These are phyloP conservation scores for Scutellaria barbata DNA, from an alignment of 257 asterid genomes.

Conservation along the genomic window DNA sequence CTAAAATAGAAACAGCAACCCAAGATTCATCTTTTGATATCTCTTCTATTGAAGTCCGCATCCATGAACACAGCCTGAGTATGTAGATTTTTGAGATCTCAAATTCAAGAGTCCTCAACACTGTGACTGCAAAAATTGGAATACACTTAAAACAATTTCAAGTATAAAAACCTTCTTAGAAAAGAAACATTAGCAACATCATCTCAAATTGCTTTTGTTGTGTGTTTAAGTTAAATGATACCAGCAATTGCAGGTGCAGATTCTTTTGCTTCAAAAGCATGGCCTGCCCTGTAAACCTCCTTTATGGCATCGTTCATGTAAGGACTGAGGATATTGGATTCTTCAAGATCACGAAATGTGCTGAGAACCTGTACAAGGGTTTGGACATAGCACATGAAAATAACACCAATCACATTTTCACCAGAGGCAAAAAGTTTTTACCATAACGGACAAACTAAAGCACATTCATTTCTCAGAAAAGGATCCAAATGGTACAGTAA, in stretches of 20 bases:
- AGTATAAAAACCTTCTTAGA: slow-evolving; percentile 20
- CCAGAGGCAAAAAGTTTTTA: not conserved
- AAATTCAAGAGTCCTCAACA: slow-evolving; percentile 75
- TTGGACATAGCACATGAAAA: slow-evolving; percentile 27
- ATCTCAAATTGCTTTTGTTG: slow-evolving; percentile 6
- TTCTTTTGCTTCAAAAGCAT: slow-evolving; percentile 86
- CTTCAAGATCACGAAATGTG: slow-evolving; percentile 84
- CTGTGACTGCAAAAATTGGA: slow-evolving; percentile 62
- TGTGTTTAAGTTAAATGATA: slow-evolving; percentile 40
- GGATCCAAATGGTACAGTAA: slow-evolving; percentile 24
- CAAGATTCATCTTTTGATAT: slow-evolving; percentile 89
- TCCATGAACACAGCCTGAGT: slow-evolving; percentile 95
- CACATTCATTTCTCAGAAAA: slow-evolving; percentile 16
- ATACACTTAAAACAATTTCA: slow-evolving; percentile 36
- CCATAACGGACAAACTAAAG: slow-evolving; percentile 24
- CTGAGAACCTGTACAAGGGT: slow-evolving; percentile 64
- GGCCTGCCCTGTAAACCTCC: slow-evolving; percentile 80
- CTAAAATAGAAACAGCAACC: slow-evolving; percentile 87
- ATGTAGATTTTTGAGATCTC: slow-evolving; percentile 82
- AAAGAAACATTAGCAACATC: slow-evolving; percentile 9
- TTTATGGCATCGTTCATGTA: slow-evolving; percentile 77
- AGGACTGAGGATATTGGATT: slow-evolving; percentile 78
- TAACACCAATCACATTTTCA: slow-evolving; percentile 10
- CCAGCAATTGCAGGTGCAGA: slow-evolving; percentile 93
- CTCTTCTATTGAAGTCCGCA: slow-evolving; percentile 86